Conservation (phyloP, 306 rosid species). For the Malus domestica region DNA sequence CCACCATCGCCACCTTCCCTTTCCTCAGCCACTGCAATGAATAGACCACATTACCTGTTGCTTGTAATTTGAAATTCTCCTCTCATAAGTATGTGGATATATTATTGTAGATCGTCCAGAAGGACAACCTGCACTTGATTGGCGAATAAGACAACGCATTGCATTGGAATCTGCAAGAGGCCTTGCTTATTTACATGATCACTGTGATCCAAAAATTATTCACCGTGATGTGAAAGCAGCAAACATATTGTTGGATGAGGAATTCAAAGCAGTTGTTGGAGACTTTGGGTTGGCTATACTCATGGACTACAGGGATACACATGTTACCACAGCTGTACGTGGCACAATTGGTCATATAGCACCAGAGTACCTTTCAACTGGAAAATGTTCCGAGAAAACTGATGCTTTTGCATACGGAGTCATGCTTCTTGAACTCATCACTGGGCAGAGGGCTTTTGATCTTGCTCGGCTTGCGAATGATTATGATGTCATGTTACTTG, state of each 20-base stretch:
- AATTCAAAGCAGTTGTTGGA: too few species aligned
- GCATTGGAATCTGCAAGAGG: conserved; percentile 88
- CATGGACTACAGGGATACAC: conserved; percentile 76
- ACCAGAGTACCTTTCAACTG: conserved; percentile 91
- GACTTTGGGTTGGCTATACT: too few species aligned
- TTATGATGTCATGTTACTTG: conserved; percentile 78
- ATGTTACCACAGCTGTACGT: conserved; percentile 82
- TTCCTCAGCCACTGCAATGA: too few species aligned
- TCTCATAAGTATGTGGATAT: not conserved
- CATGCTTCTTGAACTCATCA: conserved; percentile 92
- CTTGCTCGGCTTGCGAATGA: conserved; percentile 73
- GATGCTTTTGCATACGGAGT: conserved; percentile 94
- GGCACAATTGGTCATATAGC: conserved; percentile 93
- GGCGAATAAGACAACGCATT: conserved; percentile 56
- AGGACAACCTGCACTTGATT: conserved; percentile 51
- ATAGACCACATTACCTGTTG: not conserved
- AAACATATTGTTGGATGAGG: too few species aligned
- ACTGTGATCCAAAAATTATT: conserved; percentile 88
- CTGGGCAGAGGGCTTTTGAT: conserved; percentile 91
- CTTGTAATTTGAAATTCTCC: not conserved
- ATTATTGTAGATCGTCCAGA: conserved; percentile 53
- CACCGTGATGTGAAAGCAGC: conserved; percentile 97
- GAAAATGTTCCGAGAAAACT: conserved; percentile 88
- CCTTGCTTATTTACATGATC: conserved; percentile 88
- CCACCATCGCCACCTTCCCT: too few species aligned